Evolutionary conservation across 2,329 filamentous ascomycete species (phyloP).

Genomic region (Fusarium lateritium): DNA sequence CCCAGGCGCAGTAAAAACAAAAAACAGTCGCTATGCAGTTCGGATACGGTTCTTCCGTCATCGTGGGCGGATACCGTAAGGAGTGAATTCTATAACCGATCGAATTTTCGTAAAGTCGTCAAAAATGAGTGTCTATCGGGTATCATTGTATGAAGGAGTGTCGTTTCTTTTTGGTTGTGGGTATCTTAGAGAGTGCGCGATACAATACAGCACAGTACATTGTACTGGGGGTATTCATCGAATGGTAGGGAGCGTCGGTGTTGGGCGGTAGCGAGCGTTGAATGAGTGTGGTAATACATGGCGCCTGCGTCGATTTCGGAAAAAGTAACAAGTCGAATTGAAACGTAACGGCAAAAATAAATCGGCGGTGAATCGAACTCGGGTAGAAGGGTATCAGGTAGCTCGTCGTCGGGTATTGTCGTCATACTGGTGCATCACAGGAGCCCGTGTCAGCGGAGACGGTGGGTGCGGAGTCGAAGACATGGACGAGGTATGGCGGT

Average conservation of each 20-base stretch:
- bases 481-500: constrained; percentile 56
- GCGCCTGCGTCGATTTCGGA: constrained; percentile 52
- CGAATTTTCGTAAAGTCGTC: constrained; percentile 55
- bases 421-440: constrained; percentile 50
- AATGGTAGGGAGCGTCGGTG: constrained; percentile 50
- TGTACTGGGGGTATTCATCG: constrained; percentile 35
- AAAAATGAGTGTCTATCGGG: constrained; percentile 56
- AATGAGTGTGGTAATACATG: constrained; percentile 57
- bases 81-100: constrained; percentile 62
- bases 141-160: constrained; percentile 54
- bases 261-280: constrained; percentile 53
- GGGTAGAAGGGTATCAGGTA: constrained; percentile 43
- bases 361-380: constrained; percentile 39
- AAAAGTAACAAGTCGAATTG: constrained; percentile 40
- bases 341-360: constrained; percentile 39
- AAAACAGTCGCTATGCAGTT: constrained; percentile 70
- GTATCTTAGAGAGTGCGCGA: constrained; percentile 54
- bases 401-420: constrained; percentile 56
- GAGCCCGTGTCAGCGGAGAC: constrained; percentile 54
- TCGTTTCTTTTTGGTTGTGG: constrained; percentile 35
- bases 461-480: constrained; percentile 55
- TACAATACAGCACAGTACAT: constrained; percentile 54
- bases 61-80: constrained; percentile 58
- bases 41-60: constrained; percentile 58
- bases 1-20: constrained; percentile 41